Base-by-base conservation (phyloP, 139 green algal genomes). In the Chlamydomonas schloesseri region DNA sequence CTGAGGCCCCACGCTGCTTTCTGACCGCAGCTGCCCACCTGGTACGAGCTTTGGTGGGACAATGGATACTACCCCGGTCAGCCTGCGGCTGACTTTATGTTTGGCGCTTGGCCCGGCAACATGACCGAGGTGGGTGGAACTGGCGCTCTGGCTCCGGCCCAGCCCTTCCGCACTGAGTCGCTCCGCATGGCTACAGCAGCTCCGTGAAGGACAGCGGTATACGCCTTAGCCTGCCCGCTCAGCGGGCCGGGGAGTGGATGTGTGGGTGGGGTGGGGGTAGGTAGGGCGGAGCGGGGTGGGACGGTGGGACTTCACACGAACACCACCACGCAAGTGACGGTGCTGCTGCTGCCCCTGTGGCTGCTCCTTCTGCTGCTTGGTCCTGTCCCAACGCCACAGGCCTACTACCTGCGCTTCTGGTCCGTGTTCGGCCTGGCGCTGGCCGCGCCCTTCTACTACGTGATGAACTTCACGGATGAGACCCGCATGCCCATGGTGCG, bases 41-140 rank as follows among this genome's bases (percentile, higher is more conserved):
- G 88, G 88, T 92, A 94, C 36, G 91, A 94, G 82, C 69, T 93
- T 29, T 94, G 91, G 91, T 94, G 91, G 91, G 87, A 94, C 72
- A 92, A 94, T 75, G 91, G 91, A 55, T 83, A 90, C 55, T 89
- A 91, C 60, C 89, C 91, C 73, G 88, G 85, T 0, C 91, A 94
- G 89, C 89, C 89, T 11, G 74, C 53, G 31, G 76, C 57, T 8
- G 89, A 90, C 71, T 87, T 83, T 77, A 90, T 92, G 86, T 89
- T 75, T n/a, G 89, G 82, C 0, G 64, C 89, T 13, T 70, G 86
- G 72, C 87, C 89, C 5, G 78, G 70, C 58, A 90, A 91, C 73
- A 71, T 93, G 78, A 93, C 87, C 42, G 80, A 89, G 87, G 89
- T 90, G 65, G 1, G 78, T 47, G 46, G 8, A 37, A 50, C 42